These are phyloP conservation scores for Teratosphaeria zuluensis DNA, from an alignment of 2,329 filamentous ascomycete genomes.

Conservation along the genomic window DNA sequence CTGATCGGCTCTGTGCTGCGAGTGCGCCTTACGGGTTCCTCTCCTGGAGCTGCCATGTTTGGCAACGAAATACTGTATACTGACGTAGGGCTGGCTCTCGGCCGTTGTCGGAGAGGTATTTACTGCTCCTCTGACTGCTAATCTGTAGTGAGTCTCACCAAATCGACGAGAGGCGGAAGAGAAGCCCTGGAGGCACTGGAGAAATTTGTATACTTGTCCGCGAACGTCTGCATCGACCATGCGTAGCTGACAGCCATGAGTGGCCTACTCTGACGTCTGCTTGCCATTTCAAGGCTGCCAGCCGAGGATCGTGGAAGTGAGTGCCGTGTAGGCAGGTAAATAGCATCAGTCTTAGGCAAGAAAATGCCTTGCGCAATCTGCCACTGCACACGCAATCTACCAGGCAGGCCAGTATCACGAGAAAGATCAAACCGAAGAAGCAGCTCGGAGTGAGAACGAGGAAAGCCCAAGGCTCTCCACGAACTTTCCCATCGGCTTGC, in stretches of 20 bases:
- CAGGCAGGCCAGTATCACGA: too few relatives aligned
- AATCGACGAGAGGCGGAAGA: not conserved
- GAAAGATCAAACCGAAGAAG: too few relatives aligned
- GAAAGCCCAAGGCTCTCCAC: not conserved
- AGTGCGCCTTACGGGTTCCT: not conserved
- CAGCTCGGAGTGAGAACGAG: not conserved
- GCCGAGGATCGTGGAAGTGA: not conserved
- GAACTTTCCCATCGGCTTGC: not conserved
- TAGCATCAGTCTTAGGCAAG: not conserved
- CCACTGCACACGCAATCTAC: too few relatives aligned
- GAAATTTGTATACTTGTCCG: not conserved
- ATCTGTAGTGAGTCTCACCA: not conserved
- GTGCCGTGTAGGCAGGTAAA: not conserved
- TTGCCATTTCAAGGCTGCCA: not conserved
- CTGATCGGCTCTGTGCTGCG: not conserved
- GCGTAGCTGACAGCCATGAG: not conserved
- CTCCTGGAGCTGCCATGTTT: not conserved
- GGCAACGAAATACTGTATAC: not conserved
- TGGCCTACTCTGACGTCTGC: not conserved
- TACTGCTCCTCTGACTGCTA: not conserved
- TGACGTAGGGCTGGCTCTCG: not conserved
- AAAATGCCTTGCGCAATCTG: not conserved
- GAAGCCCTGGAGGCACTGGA: not conserved
- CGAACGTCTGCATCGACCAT: not conserved
- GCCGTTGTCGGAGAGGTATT: constrained; percentile 1